These are phyloP conservation scores for Lodderomyces oxycetoniae DNA, from an alignment of 1,139 yeast species.

Conservation along the genomic window DNA sequence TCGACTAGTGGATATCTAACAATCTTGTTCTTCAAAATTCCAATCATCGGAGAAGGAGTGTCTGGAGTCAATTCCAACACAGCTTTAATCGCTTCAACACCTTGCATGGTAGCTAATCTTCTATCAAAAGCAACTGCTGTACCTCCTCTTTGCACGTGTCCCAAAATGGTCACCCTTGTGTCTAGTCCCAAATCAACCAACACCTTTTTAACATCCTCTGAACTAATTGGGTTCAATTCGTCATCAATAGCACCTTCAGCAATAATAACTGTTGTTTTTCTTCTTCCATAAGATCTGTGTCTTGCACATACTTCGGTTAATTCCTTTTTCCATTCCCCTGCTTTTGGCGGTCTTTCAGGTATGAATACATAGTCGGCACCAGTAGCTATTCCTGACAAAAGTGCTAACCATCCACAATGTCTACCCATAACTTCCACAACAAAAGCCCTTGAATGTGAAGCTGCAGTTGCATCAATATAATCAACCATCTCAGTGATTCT, in stretches of 20 bases:
- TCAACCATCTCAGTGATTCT: constrained; percentile 92
- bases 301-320: constrained; percentile 65
- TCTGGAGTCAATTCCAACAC: constrained; percentile 84
- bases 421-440: constrained; percentile 99
- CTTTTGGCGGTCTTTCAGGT: constrained; percentile 82
- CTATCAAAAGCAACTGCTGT: constrained; percentile 94
- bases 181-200: constrained; percentile 82
- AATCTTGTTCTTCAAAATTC: constrained; percentile 80
- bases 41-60: constrained; percentile 94
- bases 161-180: constrained; percentile 90
- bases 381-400: constrained; percentile 93
- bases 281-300: constrained; percentile 82
- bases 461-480: constrained; percentile 94
- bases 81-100: constrained; percentile 95
- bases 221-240: constrained; percentile 73
- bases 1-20: constrained; percentile 81
- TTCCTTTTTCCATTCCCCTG: constrained; percentile 68
- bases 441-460: constrained; percentile 95
- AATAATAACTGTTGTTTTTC: constrained; percentile 92
- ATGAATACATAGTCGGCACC: constrained; percentile 92
- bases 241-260: constrained; percentile 96
- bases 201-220: constrained; percentile 74
- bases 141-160: constrained; percentile 99
- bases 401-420: constrained; percentile 97
- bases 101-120: constrained; percentile 87